A percentile compares a stretch with the other conserved stretches of the same genome.
phyloP scores from a whole-genome alignment of 371 early-diverging fungal genomes.

The Scutellospora calospora region DNA sequence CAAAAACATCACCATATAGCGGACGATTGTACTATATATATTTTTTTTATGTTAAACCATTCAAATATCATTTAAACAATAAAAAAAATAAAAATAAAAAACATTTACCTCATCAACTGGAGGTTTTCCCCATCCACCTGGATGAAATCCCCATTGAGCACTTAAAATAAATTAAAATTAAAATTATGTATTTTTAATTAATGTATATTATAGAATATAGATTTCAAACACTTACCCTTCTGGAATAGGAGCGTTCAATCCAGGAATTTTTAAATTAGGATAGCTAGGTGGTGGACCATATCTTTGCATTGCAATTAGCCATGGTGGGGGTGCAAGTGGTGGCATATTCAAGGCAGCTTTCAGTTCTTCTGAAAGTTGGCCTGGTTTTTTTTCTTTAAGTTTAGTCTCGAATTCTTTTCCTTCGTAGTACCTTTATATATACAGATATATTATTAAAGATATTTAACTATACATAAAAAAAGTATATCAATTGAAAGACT shows the following conservation, averaged over 20 bases:
- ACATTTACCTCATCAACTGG: constrained; percentile 88
- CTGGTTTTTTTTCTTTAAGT: constrained; percentile 90
- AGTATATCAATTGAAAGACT: constrained; percentile 46
- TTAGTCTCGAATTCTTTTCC: constrained; percentile 96
- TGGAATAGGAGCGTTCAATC: constrained; percentile 98
- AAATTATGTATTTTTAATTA: background rate
- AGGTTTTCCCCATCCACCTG: constrained; percentile 98
- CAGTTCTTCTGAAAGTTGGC: constrained; percentile 87
- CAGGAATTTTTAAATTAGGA: constrained; percentile 93
- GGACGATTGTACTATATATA: constrained; percentile 78
- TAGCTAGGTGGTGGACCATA: constrained; percentile 98
- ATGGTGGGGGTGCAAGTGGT: constrained; percentile 96
- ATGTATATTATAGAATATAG: background rate
- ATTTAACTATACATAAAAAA: background rate
- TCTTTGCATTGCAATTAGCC: constrained; percentile 98
- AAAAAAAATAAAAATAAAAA: background rate
- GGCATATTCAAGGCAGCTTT: constrained; percentile 92
- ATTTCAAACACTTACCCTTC: constrained; percentile 64
- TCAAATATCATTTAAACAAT: background rate
- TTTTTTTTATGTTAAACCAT: constrained; percentile 22
- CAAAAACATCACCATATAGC: constrained; percentile 97
- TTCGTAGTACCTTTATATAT: constrained; percentile 84
- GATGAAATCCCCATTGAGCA: constrained; percentile 99
- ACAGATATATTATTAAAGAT: background rate
- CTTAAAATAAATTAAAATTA: constrained; percentile 31